A percentile compares a stretch with the other conserved stretches of the same genome.
These are phyloP conservation scores for Chimonanthus praecox DNA, from an alignment of 164 flowering plant species.

Conservation along the genomic window DNA sequence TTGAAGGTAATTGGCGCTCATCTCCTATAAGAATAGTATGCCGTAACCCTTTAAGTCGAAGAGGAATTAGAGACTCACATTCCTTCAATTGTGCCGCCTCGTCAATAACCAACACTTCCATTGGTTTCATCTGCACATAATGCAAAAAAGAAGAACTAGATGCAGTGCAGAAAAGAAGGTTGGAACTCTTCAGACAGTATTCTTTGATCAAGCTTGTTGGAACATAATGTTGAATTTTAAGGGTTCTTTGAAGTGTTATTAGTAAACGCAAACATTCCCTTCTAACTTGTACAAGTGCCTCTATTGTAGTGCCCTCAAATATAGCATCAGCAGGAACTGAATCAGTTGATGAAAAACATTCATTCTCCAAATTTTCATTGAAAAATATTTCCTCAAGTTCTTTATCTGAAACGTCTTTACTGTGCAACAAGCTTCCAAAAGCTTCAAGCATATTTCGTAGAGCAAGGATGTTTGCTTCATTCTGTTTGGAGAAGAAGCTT, in stretches of 20 bases:
- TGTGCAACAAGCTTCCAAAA: conserved; percentile 1
- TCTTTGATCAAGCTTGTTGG: neutral
- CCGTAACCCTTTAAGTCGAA: conserved; percentile 31
- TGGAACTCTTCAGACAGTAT: neutral
- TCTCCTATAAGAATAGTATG: conserved; percentile 49
- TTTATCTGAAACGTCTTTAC: neutral
- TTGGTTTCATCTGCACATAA: neutral
- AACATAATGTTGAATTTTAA: neutral
- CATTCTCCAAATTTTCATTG: neutral
- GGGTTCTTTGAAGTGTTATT: neutral
- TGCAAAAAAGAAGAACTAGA: conserved; percentile 1
- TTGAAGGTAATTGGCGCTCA: conserved; percentile 43
- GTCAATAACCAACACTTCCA: conserved; percentile 38
- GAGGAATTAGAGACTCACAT: conserved; percentile 45
- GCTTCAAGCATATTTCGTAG: neutral
- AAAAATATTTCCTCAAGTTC: conserved; percentile 5
- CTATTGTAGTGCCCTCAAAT: neutral
- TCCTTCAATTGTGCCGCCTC: conserved; percentile 60
- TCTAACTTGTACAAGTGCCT: neutral
- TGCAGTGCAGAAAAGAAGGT: neutral
- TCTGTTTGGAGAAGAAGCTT: neutral
- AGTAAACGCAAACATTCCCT: neutral
- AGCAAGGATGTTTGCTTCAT: neutral
- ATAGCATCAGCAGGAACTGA: neutral
- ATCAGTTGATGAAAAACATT: neutral